A percentile compares a stretch with the other conserved stretches of the same genome.
Conservation (phyloP, 2,329 filamentous ascomycete genomes). For the Didymella sp. region DNA sequence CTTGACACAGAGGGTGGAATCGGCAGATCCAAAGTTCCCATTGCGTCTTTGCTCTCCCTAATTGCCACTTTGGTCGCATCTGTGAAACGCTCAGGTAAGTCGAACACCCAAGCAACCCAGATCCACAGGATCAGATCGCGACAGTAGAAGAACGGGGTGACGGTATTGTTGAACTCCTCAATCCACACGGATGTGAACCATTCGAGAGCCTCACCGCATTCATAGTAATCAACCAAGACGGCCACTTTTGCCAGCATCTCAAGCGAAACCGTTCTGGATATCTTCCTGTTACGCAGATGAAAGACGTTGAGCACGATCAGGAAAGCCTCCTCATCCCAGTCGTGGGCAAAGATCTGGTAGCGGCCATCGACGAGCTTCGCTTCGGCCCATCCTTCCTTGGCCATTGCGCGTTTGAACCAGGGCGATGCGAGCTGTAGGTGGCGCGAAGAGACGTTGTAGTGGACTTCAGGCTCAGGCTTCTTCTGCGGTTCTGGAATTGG, state of each 20-base stretch:
- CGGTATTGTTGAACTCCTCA: constrained; percentile 10
- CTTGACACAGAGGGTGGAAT: not conserved
- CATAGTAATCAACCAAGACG: constrained; percentile 54
- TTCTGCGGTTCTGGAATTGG: not conserved
- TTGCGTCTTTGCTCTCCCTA: not conserved
- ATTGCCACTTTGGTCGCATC: not conserved
- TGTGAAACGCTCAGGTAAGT: constrained; percentile 16
- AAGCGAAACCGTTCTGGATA: constrained; percentile 50
- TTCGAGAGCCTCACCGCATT: constrained; percentile 54
- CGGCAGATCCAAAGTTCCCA: not conserved
- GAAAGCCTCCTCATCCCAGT: constrained; percentile 51
- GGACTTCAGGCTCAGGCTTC: not conserved
- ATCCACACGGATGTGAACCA: constrained; percentile 54
- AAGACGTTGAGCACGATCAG: constrained; percentile 56
- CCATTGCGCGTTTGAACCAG: constrained; percentile 7
- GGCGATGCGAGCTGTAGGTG: constrained; percentile 14
- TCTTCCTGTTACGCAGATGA: constrained; percentile 52
- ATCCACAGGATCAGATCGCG: constrained; percentile 34
- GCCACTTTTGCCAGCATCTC: constrained; percentile 56
- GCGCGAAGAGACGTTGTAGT: constrained; percentile 10
- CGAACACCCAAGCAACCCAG: constrained; percentile 29
- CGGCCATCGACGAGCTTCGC: constrained; percentile 12
- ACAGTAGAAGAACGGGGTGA: constrained; percentile 17
- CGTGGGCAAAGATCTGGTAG: constrained; percentile 17
- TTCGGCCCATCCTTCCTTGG: constrained; percentile 8